Evolutionary conservation across 148 eudicot genomes (phyloP).

Genomic region (Chenopodium suecicum): DNA sequence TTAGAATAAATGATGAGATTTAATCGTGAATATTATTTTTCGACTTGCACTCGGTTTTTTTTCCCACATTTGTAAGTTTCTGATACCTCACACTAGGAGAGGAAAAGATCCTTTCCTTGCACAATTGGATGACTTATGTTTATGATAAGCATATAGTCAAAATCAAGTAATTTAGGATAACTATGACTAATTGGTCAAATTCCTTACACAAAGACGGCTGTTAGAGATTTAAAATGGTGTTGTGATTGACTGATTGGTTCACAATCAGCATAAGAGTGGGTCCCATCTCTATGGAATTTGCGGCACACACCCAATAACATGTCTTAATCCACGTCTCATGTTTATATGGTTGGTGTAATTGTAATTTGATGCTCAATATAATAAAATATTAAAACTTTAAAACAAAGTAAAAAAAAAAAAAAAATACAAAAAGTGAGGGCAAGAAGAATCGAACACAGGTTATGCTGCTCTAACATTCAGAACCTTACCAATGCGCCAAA

Average conservation of each 20-base stretch:
- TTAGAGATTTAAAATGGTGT: background rate
- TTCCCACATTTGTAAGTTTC: background rate
- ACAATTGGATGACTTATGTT: background rate
- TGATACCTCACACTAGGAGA: background rate
- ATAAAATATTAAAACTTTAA: too few relatives aligned
- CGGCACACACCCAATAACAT: background rate
- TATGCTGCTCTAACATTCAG: too few relatives aligned
- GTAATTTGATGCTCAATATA: too few relatives aligned
- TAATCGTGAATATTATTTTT: too few relatives aligned
- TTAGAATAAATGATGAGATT: too few relatives aligned
- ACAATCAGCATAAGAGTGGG: background rate
- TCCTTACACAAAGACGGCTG: conserved; percentile 8
- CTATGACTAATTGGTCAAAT: background rate
- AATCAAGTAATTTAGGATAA: background rate
- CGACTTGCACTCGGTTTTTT: background rate
- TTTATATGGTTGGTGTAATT: too few relatives aligned
- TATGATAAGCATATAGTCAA: background rate
- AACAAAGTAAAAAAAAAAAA: too few relatives aligned
- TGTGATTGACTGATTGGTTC: conserved; percentile 4
- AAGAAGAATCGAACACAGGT: too few relatives aligned
- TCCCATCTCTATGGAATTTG: background rate
- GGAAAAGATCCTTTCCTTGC: background rate
- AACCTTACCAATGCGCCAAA: too few relatives aligned
- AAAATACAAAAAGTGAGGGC: too few relatives aligned
- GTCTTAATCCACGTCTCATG: background rate